phyloP scores from a whole-genome alignment of 1,284 basidiomycete species.

The Trichosporon ovoides region DNA sequence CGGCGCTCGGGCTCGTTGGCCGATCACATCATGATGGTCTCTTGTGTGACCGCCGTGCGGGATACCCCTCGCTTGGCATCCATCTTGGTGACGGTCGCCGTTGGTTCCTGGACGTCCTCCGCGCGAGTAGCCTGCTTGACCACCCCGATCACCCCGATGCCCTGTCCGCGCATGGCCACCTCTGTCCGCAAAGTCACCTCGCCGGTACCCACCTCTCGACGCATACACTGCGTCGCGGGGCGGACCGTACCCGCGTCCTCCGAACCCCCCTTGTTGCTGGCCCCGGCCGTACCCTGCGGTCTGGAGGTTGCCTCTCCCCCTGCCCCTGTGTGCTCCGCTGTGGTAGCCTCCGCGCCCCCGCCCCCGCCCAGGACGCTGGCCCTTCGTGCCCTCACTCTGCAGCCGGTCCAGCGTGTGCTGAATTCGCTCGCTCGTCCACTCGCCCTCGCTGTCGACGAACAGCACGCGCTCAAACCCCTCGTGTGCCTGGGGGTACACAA shows the following conservation, averaged over 20 bases:
- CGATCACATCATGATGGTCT: no score
- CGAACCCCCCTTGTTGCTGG: background rate
- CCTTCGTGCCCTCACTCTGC: background rate
- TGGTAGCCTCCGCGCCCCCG: background rate
- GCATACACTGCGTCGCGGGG: background rate
- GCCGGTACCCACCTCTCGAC: background rate
- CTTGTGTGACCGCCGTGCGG: no score
- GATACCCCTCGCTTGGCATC: no score
- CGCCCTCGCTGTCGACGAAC: constrained; percentile 1
- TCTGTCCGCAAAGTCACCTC: background rate
- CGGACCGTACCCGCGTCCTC: background rate
- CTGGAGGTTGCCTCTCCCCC: background rate
- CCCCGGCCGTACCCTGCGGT: background rate
- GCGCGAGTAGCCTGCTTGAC: background rate
- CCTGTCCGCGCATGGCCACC: background rate
- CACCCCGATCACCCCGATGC: background rate
- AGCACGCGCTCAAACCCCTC: constrained; percentile 19
- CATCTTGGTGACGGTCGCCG: background rate
- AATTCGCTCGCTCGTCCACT: background rate
- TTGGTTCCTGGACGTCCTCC: background rate
- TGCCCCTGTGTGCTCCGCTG: background rate
- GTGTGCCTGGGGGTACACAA: constrained; percentile 24
- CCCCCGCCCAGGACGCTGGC: background rate
- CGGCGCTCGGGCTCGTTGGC: no score
- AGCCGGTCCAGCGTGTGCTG: background rate